Percentiles rank a stretch among this genome's conserved stretches.
These are phyloP conservation scores for Coemansia biformis DNA, from an alignment of 192 early-diverging fungal species.

Conservation along the genomic window DNA sequence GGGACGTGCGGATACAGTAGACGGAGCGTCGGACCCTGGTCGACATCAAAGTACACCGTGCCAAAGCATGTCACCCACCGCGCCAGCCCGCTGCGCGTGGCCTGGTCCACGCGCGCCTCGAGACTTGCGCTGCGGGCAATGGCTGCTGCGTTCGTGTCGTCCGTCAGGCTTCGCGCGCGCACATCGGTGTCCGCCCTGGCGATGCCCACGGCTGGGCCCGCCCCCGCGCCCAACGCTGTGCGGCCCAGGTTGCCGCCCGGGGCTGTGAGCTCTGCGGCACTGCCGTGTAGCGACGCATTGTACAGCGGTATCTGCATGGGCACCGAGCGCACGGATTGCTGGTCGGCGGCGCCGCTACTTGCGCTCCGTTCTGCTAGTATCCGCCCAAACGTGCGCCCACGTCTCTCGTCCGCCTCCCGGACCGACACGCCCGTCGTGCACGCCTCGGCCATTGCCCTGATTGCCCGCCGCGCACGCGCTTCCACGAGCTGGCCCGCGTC, in stretches of 20 bases:
- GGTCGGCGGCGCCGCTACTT: constrained; percentile 2
- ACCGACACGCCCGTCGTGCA: constrained; percentile 39
- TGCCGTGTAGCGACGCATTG: too few relatives aligned
- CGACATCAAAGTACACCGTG: constrained; percentile 77
- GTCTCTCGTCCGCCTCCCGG: constrained; percentile 32
- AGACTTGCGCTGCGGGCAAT: constrained; percentile 42
- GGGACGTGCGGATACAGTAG: constrained; percentile 66
- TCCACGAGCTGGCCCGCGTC: constrained; percentile 17
- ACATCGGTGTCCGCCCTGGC: constrained; percentile 17
- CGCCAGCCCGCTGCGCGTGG: constrained; percentile 20
- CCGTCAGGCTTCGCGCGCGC: constrained; percentile 41
- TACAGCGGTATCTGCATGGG: too few relatives aligned
- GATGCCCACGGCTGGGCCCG: not conserved
- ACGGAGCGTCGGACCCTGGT: constrained; percentile 70
- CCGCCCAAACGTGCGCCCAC: constrained; percentile 16
- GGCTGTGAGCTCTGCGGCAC: too few relatives aligned
- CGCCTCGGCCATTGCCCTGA: constrained; percentile 43
- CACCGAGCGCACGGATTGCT: not conserved
- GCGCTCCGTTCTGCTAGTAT: constrained; percentile 1
- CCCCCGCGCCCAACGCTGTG: not conserved
- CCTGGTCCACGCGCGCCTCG: constrained; percentile 37
- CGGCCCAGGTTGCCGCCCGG: not conserved
- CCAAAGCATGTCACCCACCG: constrained; percentile 69
- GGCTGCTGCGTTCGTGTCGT: constrained; percentile 19
- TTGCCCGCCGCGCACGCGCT: constrained; percentile 41